Conservation (phyloP, 305 asterid species). For the Plantago lanceolata region DNA sequence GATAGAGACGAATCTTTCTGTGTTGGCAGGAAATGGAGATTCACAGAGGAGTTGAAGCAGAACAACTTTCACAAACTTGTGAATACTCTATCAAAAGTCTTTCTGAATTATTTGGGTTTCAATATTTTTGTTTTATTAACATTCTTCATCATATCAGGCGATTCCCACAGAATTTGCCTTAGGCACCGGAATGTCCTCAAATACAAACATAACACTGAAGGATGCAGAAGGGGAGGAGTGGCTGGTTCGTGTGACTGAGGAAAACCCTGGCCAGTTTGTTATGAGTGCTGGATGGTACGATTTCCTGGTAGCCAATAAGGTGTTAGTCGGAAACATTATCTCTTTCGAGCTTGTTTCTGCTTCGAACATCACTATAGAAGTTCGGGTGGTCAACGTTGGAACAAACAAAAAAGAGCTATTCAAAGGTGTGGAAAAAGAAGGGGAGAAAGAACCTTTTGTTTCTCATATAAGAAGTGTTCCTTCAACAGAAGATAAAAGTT, state of each 20-base stretch:
- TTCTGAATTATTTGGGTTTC: too few species aligned
- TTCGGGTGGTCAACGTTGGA: slow-evolving; percentile 3
- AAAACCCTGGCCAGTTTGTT: background rate
- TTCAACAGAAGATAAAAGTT: too few species aligned
- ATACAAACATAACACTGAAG: background rate
- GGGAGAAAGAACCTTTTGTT: background rate
- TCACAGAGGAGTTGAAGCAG: too few species aligned
- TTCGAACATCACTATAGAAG: background rate
- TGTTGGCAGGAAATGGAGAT: too few species aligned
- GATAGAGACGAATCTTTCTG: too few species aligned
- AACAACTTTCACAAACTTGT: too few species aligned
- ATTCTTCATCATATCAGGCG: background rate
- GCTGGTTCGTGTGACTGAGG: background rate
- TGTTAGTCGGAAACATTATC: slow-evolving; percentile 8
- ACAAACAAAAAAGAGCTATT: background rate
- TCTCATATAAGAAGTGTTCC: too few species aligned
- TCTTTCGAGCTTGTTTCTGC: slow-evolving; percentile 9
- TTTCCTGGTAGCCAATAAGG: slow-evolving; percentile 13
- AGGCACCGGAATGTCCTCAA: background rate
- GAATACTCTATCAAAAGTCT: too few species aligned
- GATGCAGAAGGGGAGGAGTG: background rate
- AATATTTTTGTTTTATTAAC: background rate
- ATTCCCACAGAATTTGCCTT: slow-evolving; percentile 5
- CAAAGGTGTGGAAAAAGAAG: background rate
- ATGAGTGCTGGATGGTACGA: slow-evolving; percentile 12